Base-by-base conservation (phyloP, 768 basidiomycete genomes). In the Wakefieldia striispora region DNA sequence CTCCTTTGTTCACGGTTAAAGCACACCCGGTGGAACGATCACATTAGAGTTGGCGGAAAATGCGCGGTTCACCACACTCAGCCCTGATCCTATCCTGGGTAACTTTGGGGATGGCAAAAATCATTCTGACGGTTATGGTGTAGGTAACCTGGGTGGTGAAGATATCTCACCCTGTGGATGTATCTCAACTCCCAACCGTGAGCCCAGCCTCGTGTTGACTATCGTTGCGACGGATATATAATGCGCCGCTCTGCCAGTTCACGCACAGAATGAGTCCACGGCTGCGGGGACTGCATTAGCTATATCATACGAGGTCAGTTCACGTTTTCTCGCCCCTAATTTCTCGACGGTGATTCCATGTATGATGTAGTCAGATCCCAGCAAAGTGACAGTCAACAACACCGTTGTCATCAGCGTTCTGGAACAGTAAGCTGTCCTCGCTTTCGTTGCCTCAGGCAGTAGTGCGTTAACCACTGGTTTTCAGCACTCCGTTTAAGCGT, bases 261-360 rank as follows among this genome's bases (percentile, higher is more conserved):
- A 60, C 40, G 13, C 56, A 17, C 4, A 31, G 26, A 59, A 62
- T 24, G 0, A 45, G 19, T 12, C 43, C 21, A 27, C 12, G 45
- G 43, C 53, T 23, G 40, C 50, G 2, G 59, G 59, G 13, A 51
- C 50, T 16, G 21, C 45, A 4, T 12, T 49, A 3, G 52, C 20
- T 5, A 55, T 60, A 26, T 3, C 60, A 0, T 59, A 62, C 21
- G 13, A 43, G 13, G 59, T 60, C 35, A 20, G 56, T 59, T 23
- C 14, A 24, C 14, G 5, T 43, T 34, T 10, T 17, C 7, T 4
- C 2, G 2, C 5, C n/a, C n/a, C n/a, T n/a, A n/a, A n/a, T n/a
- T 8, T 9, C 6, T 9, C 13, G 6, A 14, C 16, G 33, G 5
- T 16, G 33, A 33, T 33, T 7, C 14, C 6, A 4, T 29, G 13